Percentiles rank a stretch among this genome's conserved stretches.
Conservation (phyloP, 208 protist genomes). For the Trypanosoma grayi region DNA sequence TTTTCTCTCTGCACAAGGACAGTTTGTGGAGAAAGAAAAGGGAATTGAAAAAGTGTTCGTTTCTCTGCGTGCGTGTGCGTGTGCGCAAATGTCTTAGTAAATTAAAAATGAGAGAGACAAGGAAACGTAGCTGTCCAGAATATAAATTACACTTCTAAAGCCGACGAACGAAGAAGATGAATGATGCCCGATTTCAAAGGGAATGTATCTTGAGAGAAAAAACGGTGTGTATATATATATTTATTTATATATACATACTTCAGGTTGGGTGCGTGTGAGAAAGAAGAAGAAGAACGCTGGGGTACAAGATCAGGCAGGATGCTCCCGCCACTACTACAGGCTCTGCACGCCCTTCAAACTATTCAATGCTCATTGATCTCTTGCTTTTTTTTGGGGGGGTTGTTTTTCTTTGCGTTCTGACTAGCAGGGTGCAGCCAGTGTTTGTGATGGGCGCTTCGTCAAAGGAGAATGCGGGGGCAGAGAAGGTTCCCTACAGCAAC, state of each 20-base stretch:
- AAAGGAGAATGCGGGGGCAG: not conserved
- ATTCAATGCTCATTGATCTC: too few species aligned
- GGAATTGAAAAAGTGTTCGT: too few species aligned
- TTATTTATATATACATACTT: constrained; percentile 10
- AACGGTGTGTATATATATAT: constrained; percentile 4
- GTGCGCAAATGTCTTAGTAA: not conserved
- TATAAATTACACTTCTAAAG: not conserved
- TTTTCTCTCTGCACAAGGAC: too few species aligned
- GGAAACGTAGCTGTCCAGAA: not conserved
- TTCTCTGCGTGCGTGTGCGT: too few species aligned
- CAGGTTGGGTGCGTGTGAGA: not conserved
- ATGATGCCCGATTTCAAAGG: not conserved
- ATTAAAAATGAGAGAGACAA: not conserved
- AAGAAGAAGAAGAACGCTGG: not conserved
- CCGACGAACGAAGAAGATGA: not conserved
- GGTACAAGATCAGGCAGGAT: not conserved
- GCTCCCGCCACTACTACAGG: too few species aligned
- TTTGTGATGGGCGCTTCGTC: constrained; percentile 2
- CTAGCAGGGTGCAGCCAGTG: too few species aligned
- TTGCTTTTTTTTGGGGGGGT: too few species aligned
- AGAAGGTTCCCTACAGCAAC: constrained; percentile 17
- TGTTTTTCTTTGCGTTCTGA: too few species aligned
- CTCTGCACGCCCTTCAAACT: too few species aligned
- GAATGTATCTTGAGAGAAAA: not conserved
- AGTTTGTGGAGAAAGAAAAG: too few species aligned